Evolutionary conservation across 2,329 filamentous ascomycete genomes (phyloP).

Genomic region (Clarireedia hainanense): DNA sequence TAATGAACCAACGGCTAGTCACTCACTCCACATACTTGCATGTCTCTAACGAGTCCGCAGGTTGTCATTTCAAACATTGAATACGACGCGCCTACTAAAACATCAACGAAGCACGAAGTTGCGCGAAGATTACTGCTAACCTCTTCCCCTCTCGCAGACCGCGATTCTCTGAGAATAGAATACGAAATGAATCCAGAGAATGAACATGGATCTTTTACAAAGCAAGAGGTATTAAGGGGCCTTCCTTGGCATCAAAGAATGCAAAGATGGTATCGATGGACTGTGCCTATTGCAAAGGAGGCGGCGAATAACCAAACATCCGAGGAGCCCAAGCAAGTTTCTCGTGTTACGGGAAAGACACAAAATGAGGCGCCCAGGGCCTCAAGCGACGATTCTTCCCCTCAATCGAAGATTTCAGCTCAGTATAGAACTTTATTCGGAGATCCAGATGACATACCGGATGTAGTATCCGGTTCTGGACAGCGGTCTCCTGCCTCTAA

Average conservation of each 20-base stretch:
- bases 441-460: too few species aligned
- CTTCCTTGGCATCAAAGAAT: constrained; percentile 26
- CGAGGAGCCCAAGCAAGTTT: not conserved
- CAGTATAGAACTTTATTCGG: too few species aligned
- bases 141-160: constrained; percentile 11
- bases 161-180: constrained; percentile 14
- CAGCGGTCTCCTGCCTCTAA: not conserved
- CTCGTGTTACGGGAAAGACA: not conserved
- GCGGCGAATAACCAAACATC: not conserved
- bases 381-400: not conserved
- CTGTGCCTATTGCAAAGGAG: constrained; percentile 15
- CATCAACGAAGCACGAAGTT: constrained; percentile 16
- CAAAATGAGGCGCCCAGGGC: not conserved
- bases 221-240: constrained; percentile 12
- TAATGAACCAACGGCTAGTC: not conserved
- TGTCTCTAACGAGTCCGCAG: constrained; percentile 8
- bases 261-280: constrained; percentile 26
- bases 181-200: constrained; percentile 7
- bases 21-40: constrained; percentile 5
- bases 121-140: constrained; percentile 23
- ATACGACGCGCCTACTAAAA: constrained; percentile 3
- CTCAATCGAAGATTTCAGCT: too few species aligned
- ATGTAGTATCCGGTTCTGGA: not conserved
- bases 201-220: constrained; percentile 15
- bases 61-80: constrained; percentile 13